These are phyloP conservation scores for Pistacia integerrima DNA, from an alignment of 345 rosid genomes.

Conservation along the genomic window DNA sequence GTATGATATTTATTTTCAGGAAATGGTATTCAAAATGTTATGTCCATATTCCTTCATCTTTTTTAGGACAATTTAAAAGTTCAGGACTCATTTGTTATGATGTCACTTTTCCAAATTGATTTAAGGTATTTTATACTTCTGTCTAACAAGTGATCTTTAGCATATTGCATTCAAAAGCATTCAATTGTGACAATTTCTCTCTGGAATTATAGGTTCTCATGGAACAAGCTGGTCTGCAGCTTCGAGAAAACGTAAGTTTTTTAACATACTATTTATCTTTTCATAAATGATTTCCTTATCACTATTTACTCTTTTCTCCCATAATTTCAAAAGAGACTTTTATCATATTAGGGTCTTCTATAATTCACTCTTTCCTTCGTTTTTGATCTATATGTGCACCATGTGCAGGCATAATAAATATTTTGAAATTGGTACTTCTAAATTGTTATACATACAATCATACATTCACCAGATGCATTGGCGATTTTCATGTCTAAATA, in stretches of 20 bases:
- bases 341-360: not conserved
- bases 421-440: not conserved
- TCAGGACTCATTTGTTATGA: not conserved
- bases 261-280: not conserved
- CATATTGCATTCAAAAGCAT: not conserved
- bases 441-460: no score
- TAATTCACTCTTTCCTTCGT: not conserved
- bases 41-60: no score
- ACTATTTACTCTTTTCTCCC: not conserved
- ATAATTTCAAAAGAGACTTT: not conserved
- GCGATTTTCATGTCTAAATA: not conserved
- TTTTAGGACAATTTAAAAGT: not conserved
- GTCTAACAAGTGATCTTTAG: not conserved
- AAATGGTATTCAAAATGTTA: no score
- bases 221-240: conserved; percentile 95
- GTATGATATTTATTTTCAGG: no score
- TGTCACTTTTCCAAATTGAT: no score
- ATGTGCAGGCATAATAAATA: conserved; percentile 31
- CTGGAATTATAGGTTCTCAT: conserved; percentile 64
- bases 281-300: not conserved
- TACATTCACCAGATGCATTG: not conserved
- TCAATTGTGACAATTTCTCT: not conserved
- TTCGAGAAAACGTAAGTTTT: conserved; percentile 75
- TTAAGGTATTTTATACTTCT: not conserved
- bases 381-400: not conserved